Base-by-base conservation (phyloP, 768 basidiomycete genomes). In the Chalciporus chontae region DNA sequence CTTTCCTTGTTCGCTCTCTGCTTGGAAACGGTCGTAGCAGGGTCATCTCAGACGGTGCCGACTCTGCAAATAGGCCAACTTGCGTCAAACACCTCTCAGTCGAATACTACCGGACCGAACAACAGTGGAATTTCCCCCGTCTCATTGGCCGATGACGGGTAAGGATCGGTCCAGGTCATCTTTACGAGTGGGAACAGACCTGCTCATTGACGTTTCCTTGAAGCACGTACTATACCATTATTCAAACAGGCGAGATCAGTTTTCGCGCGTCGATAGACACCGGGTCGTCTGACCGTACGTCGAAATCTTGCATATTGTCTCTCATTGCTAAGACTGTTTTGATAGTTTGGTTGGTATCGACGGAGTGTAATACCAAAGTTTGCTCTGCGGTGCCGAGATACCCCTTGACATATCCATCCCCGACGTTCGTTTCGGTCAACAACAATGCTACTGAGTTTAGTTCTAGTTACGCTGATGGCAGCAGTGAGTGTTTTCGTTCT, bases 251-350 rank as follows among this genome's bases (percentile, higher is more conserved):
- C 27, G 70, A 72, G 48, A 78, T 87, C 48, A 78, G 69, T 58
- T 84, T 89, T 57, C 82, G 87, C 14, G 79, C 83, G 17, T 80
- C 79, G 0, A 69, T 90, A 39, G 89, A 91, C 62, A 90, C 88
- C 1, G 89, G 75, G 15, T 90, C 87, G 8, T 68, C 61, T 15
- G 63, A 65, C 14, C 32, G 65, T 67, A 41, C 40, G 63, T 61
- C 26, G 1, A 10, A 31, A 36, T 46, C 39, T 36, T 29, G 31
- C 34, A 34, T 52, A 15, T 15, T 4, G 38, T 32, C 9, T 36
- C 3, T 5, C 14, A 14, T 21, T 43, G 17, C 43, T 56, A 13
- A 55, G 5, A 55, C 6, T 14, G 36, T 27, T 4, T 47, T 29
- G 83, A n/a, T 84, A 69, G 67, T 86, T 11, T 91, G 87, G 87